Evolutionary conservation across 2,329 filamentous ascomycete species (phyloP).

Genomic region (Arthrocladium fulminans): DNA sequence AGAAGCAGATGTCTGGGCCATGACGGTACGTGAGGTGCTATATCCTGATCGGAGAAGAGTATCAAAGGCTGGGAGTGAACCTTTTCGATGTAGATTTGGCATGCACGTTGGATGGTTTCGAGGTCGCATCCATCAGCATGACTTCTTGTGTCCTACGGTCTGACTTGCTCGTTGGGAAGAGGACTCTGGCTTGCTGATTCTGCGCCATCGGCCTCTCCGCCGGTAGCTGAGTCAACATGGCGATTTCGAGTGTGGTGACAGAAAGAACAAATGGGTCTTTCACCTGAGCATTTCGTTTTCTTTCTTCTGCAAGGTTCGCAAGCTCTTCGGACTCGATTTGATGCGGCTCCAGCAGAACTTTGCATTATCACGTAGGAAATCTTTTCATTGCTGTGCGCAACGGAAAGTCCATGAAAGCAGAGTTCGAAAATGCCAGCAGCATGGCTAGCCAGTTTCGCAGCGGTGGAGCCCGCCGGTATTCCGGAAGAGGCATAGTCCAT

Average conservation of each 20-base stretch:
- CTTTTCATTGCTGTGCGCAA: too few species aligned
- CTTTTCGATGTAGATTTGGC: conserved; percentile 39
- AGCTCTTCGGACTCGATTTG: conserved; percentile 30
- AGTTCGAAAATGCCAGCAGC: too few species aligned
- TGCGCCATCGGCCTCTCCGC: background rate
- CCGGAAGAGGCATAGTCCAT: too few species aligned
- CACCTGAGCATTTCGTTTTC: conserved; percentile 45
- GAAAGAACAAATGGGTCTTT: conserved; percentile 42
- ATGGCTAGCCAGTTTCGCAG: too few species aligned
- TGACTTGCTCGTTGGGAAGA: background rate
- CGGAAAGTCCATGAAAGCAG: too few species aligned
- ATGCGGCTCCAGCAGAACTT: background rate
- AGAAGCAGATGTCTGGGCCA: conserved; percentile 31
- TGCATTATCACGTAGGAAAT: too few species aligned
- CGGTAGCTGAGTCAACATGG: conserved; percentile 25
- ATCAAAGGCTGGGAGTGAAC: conserved; percentile 44
- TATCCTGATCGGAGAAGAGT: conserved; percentile 31
- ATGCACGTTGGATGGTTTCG: conserved; percentile 32
- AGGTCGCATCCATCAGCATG: conserved; percentile 28
- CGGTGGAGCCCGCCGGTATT: too few species aligned
- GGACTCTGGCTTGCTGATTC: background rate
- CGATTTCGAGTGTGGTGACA: conserved; percentile 43
- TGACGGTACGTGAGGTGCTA: conserved; percentile 24
- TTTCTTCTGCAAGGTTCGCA: conserved; percentile 41
- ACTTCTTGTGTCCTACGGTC: too few species aligned